Evolutionary conservation across 176 grass and related monocot species (phyloP), one percentile per base, ranked within the genome.

Genomic region (Urochloa ruziziensis): DNA sequence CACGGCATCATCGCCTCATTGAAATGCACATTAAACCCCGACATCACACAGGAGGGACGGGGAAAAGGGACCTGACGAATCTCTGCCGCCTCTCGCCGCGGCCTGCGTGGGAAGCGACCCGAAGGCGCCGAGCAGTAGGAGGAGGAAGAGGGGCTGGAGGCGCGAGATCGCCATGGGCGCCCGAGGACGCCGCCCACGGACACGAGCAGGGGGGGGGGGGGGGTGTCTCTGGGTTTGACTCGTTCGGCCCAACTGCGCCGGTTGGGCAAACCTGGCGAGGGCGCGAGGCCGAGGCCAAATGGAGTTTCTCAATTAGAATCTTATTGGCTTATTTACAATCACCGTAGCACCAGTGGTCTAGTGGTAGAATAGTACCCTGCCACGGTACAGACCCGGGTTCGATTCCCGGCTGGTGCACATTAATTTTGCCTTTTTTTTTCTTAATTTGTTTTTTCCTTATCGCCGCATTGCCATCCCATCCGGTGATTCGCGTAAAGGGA

Each of bases 361-460:
- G 89, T 94, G 93, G 89, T 93, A 88, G 87, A 91, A 88, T 91
- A 88, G 88, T 89, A 91, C 87, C 87, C 87, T 94, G 90, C 90
- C 90, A 92, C 74, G 90, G 89, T 95, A 89, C 73, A 92, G 89
- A 89, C 91, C 85, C 87, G 79, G 79, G 66, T 90, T 90, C 79
- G 88, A 86, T 86, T 90, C 79, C 78, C 79, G 84, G 88, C 88
- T 90, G 87, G 75, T 89, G 87, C 82, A 84, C n/a, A 1, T 6
- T 16, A 2, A 32, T 19, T 2, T n/a, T 33, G 23, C 7, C 27
- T 4, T 12, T 28, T 28, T 60, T 60, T 11, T 24, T 57, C 1
- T n/a, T 54, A 23, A n/a, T n/a, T 8, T 10, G 5, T 53, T 5
- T 1, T 6, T 12, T 13, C 3, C 43, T 46, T 14, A 12, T 12